Evolutionary conservation across 495 filamentous ascomycete species (phyloP), one percentile per base, ranked within the genome.

Genomic region (Neurospora cerealis): DNA sequence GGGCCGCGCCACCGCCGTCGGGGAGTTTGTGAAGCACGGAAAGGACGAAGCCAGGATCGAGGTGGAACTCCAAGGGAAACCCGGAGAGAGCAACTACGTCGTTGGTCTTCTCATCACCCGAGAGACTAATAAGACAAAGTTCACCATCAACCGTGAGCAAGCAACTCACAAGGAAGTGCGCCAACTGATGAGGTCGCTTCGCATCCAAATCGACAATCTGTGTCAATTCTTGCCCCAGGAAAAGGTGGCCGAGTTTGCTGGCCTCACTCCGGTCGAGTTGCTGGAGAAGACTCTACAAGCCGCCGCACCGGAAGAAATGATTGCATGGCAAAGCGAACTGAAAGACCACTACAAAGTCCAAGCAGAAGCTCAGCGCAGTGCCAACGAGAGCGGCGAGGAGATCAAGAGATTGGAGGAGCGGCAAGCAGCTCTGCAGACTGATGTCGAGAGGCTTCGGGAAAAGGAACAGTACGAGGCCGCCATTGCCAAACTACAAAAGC

Each of bases 191-290:
- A 88, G 83, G 70, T 87, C 84, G 0, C 90, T 96, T 72, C 87
- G 89, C 32, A 98, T 98, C 42, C 96, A 98, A 81, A 91, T 98
- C 78, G 96, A 98, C 82, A 99, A 99, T 77, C 86, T 98, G 3
- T 99, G 96, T 80, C 96, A 98, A 82, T 99, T 99, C 77, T 86
- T 99, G 42, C 96, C 96, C 1, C 96, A 99, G 80, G 96, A 99
- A 79, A 92, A 94, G 77, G 96, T 99, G 7, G 93, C 93, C 34
- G 94, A 97, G 75, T 99, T 99, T 79, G 93, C 96, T 11, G 92
- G 88, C 17, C 86, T 98, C 75, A 91, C 89, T 8, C 92, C 94
- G 0, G 84, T 94, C n/a, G 92, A 96, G n/a, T 86, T 97, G 21
- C 87, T 99, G 3, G 84, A 88, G 46, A 91, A 94, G 69, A 99